phyloP scores from a whole-genome alignment of 805 yeast genomes.

The Barnettozyma wickerhamii region DNA sequence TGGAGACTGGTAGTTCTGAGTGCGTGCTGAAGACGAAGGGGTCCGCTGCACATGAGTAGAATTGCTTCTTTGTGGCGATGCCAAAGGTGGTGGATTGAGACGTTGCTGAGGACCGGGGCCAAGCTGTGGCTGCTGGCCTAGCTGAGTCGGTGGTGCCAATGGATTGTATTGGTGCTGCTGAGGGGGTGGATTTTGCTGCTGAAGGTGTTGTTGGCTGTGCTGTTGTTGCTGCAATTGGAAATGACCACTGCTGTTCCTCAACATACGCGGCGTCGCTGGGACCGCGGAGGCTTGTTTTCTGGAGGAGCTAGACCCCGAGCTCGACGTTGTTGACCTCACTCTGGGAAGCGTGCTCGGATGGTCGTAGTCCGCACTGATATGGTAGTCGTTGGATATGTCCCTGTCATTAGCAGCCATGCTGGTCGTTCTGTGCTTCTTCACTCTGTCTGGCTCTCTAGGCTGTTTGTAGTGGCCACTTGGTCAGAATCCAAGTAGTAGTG shows the following conservation, averaged over 20 bases:
- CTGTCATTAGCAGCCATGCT: constrained; percentile 14
- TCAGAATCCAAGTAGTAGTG: too few relatives aligned
- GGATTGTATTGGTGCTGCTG: constrained; percentile 6
- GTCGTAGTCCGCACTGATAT: constrained; percentile 22
- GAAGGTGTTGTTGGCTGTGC: constrained; percentile 4
- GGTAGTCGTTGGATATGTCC: constrained; percentile 20
- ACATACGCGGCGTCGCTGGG: constrained; percentile 71
- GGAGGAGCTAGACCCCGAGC: constrained; percentile 8
- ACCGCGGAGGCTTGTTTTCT: constrained; percentile 25
- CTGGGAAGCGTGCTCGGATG: constrained; percentile 20
- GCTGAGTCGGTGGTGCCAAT: not conserved
- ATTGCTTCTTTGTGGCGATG: constrained; percentile 6
- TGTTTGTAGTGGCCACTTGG: too few relatives aligned
- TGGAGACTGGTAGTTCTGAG: constrained; percentile 4
- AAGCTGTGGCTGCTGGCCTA: not conserved
- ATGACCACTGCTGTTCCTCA: constrained; percentile 49
- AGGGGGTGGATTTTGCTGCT: not conserved
- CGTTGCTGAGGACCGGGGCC: not conserved
- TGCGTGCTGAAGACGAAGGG: constrained; percentile 6
- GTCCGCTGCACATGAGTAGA: constrained; percentile 5
- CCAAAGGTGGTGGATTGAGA: not conserved
- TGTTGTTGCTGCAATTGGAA: constrained; percentile 15
- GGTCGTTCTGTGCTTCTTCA: constrained; percentile 5
- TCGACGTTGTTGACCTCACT: constrained; percentile 18
- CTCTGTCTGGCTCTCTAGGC: too few relatives aligned